Base-by-base conservation (phyloP, 208 protist genomes). In the Wallacemonas rigidus region DNA sequence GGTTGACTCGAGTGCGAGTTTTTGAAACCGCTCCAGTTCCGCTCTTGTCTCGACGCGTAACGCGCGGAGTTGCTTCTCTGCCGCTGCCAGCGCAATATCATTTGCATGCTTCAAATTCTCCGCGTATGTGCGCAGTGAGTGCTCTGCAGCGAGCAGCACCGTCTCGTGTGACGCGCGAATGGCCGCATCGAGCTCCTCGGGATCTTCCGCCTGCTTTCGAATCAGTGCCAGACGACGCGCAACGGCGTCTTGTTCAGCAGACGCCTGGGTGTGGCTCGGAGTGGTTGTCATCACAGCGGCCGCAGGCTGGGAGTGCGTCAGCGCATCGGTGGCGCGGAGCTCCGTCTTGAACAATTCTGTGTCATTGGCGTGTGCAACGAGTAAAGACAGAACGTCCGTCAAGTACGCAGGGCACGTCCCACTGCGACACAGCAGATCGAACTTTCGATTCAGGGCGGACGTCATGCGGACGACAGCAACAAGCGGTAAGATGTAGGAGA, bases 311-410 rank as follows among this genome's bases (percentile, higher is more conserved):
- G 26, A 69, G 17, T 7, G 14, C 12, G 67, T 11, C 11, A 26
- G 36, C 35, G 45, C 60, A 6, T 72, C 50, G 14, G 47, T 36
- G 2, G 38, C 5, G 5, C 83, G 86, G 57, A 86, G 60, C 71
- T 89, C 85, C n/a, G 68, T 70, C 72, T 92, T 95, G 75, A 91
- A 87, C 12, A 90, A 73, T 64, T 90, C 87, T 4, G 87, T 91
- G 45, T 95, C 90, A 45, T 95, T 92, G 50, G 87, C 85, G 63
- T 95, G 90, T 26, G 83, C 86, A 26, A 95, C 90, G 5, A 95
- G 77, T 15, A 92, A 68, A 0, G 85, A 85, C 7, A 95, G 61
- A 1, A 95, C 87, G 50, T 95, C 86, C 6, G 91, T 39, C n/a
- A 95, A 80, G 67, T 89, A 83, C 1, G 83, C 75, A 5, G 86